phyloP scores from a whole-genome alignment of 78 protist species.

The Dictyostelium intermedium region DNA sequence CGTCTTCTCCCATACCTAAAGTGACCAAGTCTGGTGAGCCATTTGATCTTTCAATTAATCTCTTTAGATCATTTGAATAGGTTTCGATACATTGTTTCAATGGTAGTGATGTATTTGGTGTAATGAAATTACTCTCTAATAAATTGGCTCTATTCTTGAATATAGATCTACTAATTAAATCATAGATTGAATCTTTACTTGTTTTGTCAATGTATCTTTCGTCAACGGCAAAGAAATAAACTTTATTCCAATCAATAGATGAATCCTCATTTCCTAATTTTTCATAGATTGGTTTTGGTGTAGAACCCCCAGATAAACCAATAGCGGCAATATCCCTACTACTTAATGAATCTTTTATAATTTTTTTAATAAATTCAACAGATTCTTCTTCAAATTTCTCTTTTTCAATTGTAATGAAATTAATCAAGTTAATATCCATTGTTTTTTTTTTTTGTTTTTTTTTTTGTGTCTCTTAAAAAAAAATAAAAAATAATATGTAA shows the following conservation, averaged over 20 bases:
- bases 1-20: constrained; percentile 77
- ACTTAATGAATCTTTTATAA: constrained; percentile 20
- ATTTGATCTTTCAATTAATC: neutral
- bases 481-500: neutral
- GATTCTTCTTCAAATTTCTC: neutral
- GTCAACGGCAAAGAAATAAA: constrained; percentile 37
- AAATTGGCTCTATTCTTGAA: neutral
- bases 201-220: constrained; percentile 57
- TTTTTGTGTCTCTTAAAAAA: neutral
- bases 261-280: neutral
- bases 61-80: neutral
- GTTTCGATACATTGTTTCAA: constrained; percentile 27
- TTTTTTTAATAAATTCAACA: neutral
- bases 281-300: constrained; percentile 71
- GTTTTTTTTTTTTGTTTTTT: neutral
- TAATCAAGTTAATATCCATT: neutral
- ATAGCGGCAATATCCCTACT: constrained; percentile 44
- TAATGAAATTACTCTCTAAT: neutral
- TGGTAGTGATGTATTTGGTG: constrained; percentile 62
- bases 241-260: constrained; percentile 37
- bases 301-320: constrained; percentile 73
- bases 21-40: constrained; percentile 15
- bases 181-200: constrained; percentile 36
- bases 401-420: neutral
- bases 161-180: constrained; percentile 18